These are phyloP conservation scores for Ceratobasidium papillatum DNA, from an alignment of 1,284 basidiomycete species.

Conservation along the genomic window DNA sequence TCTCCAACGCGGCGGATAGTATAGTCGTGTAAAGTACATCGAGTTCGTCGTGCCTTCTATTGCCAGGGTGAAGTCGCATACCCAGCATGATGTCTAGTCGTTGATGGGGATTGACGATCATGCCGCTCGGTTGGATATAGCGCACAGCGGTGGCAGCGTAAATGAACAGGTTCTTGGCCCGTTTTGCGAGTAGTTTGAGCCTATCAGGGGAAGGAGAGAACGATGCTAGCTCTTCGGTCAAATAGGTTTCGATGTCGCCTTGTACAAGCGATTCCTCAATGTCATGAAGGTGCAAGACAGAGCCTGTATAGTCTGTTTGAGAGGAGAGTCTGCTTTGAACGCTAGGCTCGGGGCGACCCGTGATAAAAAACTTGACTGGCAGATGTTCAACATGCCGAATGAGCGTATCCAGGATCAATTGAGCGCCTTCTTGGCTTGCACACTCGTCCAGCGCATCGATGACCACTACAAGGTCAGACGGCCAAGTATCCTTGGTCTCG, in stretches of 20 bases:
- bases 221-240: background rate
- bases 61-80: background rate
- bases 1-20: background rate
- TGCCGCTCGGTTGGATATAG: background rate
- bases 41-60: background rate
- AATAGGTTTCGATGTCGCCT: slow-evolving; percentile 28
- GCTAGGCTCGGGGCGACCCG: slow-evolving; percentile 19
- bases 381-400: background rate
- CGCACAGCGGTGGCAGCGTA: slow-evolving; percentile 23
- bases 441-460: slow-evolving; percentile 37
- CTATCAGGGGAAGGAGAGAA: background rate
- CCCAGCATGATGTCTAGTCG: background rate
- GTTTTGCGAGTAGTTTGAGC: background rate
- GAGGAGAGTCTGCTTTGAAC: background rate
- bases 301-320: background rate
- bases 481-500: background rate
- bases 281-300: background rate
- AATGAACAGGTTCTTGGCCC: slow-evolving; percentile 9
- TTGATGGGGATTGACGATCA: background rate
- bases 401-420: background rate
- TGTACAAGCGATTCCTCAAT: slow-evolving; percentile 22
- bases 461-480: background rate
- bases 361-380: slow-evolving; percentile 22
- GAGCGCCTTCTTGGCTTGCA: background rate
- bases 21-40: slow-evolving; percentile 9